Evolutionary conservation across 768 basidiomycete genomes (phyloP).

Genomic region (Macrolepiota albuminosa): DNA sequence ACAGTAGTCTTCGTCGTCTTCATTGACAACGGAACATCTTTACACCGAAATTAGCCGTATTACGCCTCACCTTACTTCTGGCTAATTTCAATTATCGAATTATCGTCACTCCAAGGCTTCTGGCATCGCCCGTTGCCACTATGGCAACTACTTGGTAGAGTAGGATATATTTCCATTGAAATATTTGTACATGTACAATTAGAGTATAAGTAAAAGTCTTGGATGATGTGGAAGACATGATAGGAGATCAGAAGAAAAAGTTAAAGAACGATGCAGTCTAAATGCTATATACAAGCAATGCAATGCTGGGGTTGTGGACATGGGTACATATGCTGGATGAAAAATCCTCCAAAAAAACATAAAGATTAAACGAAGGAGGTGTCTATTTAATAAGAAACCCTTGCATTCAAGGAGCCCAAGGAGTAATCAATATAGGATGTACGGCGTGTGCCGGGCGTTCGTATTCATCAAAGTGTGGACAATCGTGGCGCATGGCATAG

Average conservation of each 20-base stretch:
- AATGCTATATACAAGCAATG: constrained; percentile 4
- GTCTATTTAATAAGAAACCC: constrained; percentile 4
- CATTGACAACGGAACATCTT: constrained; percentile 4
- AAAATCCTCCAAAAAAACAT: neutral
- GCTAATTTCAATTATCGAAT: neutral
- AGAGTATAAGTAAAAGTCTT: neutral
- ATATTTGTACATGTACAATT: constrained; percentile 4
- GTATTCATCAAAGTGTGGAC: constrained; percentile 2
- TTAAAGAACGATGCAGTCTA: constrained; percentile 2
- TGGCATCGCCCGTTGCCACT: neutral
- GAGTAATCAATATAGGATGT: constrained; percentile 4
- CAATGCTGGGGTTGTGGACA: constrained; percentile 1
- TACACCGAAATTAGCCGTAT: neutral
- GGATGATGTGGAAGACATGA: neutral
- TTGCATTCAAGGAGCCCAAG: constrained; percentile 1
- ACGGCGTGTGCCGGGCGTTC: neutral
- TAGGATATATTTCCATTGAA: constrained; percentile 1
- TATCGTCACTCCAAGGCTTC: neutral
- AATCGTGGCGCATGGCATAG: constrained; percentile 4
- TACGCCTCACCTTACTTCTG: neutral
- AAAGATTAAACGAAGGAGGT: neutral
- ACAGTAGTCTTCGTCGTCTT: neutral
- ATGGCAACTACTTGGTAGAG: neutral
- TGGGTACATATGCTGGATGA: neutral
- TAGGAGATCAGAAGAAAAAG: neutral